These are phyloP conservation scores for Pyrus hybrid DNA, from an alignment of 331 rosid genomes.

Conservation along the genomic window DNA sequence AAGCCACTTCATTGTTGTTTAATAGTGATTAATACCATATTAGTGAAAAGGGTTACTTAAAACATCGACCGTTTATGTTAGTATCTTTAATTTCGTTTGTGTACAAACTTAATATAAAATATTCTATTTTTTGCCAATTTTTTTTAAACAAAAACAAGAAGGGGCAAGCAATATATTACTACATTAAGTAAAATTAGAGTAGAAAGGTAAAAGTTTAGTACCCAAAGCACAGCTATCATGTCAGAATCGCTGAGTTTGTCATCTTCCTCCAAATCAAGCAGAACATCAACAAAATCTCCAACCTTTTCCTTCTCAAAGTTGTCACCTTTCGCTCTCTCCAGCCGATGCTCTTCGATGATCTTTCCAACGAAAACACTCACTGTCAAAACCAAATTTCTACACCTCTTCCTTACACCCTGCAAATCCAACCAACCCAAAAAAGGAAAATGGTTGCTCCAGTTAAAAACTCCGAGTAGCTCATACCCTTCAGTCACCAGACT, in stretches of 20 bases:
- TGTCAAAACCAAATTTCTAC: constrained; percentile 33
- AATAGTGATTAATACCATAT: not conserved
- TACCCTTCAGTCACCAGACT: constrained; percentile 59
- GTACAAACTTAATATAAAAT: too few species aligned
- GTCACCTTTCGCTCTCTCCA: constrained; percentile 7
- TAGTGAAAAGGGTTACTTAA: too few species aligned
- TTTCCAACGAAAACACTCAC: constrained; percentile 55
- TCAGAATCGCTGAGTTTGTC: constrained; percentile 51
- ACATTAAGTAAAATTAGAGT: not conserved
- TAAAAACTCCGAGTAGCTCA: constrained; percentile 60
- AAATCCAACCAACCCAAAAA: constrained; percentile 50
- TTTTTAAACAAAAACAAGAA: too few species aligned
- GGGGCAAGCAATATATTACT: accelerated
- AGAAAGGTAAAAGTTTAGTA: not conserved
- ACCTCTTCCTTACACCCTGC: constrained; percentile 59
- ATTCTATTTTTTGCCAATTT: too few species aligned
- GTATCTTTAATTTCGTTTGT: too few species aligned
- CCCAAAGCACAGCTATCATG: constrained; percentile 86
- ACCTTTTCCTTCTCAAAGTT: not conserved
- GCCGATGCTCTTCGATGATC: constrained; percentile 49
- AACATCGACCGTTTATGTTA: too few species aligned
- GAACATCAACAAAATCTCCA: constrained; percentile 62
- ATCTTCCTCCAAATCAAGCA: constrained; percentile 52
- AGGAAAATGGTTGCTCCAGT: constrained; percentile 74
- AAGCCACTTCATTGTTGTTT: not conserved